Percentiles rank a stretch among this genome's conserved stretches.
phyloP scores from a whole-genome alignment of 2,329 filamentous ascomycete species.

The Penicillium sp. region DNA sequence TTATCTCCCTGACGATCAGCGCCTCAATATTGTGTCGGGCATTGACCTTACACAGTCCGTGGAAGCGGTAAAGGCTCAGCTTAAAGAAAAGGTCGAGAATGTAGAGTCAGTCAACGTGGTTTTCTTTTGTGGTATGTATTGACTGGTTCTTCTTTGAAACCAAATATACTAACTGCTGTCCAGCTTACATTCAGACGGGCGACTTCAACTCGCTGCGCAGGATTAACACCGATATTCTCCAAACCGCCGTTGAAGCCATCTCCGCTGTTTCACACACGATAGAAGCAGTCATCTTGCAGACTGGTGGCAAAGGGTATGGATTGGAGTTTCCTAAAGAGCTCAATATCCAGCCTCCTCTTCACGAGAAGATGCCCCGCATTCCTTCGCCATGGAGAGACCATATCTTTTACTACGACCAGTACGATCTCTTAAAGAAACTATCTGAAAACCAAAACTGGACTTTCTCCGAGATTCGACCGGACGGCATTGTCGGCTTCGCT shows the following conservation, averaged over 20 bases:
- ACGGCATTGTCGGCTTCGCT: constrained; percentile 28
- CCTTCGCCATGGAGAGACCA: constrained; percentile 23
- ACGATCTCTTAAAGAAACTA: constrained; percentile 18
- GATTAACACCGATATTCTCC: constrained; percentile 39
- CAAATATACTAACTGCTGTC: not conserved
- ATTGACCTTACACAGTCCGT: constrained; percentile 32
- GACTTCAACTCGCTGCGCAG: constrained; percentile 16
- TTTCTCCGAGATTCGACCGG: constrained; percentile 33
- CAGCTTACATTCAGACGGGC: constrained; percentile 19
- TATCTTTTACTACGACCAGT: constrained; percentile 32
- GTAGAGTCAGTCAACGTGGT: constrained; percentile 40
- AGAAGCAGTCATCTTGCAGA: constrained; percentile 34
- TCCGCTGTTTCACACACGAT: constrained; percentile 25
- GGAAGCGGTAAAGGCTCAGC: constrained; percentile 20
- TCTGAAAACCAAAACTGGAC: constrained; percentile 28
- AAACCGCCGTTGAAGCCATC: constrained; percentile 34
- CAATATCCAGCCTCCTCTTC: constrained; percentile 26
- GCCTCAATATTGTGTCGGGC: constrained; percentile 39
- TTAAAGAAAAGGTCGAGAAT: constrained; percentile 35
- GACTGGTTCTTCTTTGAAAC: not conserved
- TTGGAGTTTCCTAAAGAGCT: constrained; percentile 34
- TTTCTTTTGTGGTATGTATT: constrained; percentile 34
- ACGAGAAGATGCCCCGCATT: constrained; percentile 28
- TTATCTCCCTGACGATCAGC: constrained; percentile 31
- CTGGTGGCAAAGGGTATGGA: constrained; percentile 42